Evolutionary conservation across 2,329 filamentous ascomycete genomes (phyloP), one percentile per base, ranked within the genome.

Genomic region (Gremmenia infestans): DNA sequence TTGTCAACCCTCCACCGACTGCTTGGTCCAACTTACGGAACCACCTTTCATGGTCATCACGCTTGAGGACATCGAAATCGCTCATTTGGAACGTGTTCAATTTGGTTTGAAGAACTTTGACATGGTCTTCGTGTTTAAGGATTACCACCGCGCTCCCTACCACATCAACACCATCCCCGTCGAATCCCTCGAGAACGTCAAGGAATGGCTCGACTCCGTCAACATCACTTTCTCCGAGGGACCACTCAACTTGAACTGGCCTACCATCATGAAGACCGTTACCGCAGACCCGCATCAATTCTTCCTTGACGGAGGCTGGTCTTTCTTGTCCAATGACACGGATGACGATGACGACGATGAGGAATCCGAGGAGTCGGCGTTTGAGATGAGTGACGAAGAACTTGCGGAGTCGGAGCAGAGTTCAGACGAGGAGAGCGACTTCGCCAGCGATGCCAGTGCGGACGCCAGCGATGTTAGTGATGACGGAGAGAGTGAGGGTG

Each of bases 71-170:
- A 94, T 99, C 62, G 94, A 99, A 72, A 83, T 97, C 64, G 94
- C 94, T 15, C 94, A 99, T 74, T 78, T 99, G 57, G 94, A 99
- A 73, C 89, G 93, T 76, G 94, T 99, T 17, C 80, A 93, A 74
- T 99, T 99, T 68, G 95, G 94, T 36, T 81, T 99, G 59, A 97
- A 97, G 80, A 99, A 99, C 74, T 99, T 99, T 72, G 94, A 99
- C 74, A 85, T 99, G 72, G 94, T 99, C 19, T 92, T 97, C 68
- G 89, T 99, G 39, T 97, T 96, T 80, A 97, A 97, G 69, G 94
- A 99, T 75, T 97, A 96, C 73, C 84, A 88, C 53, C 85, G 92
- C n/a, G 74, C 90, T 2, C 93, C 93, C 1, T 88, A 88, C 55
- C 94, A 99, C 72, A 88, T 99, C 78, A 99, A 99, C 75, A 99